Base-by-base conservation (phyloP, 1,284 basidiomycete species). In the Naganishia liquefaciens region DNA sequence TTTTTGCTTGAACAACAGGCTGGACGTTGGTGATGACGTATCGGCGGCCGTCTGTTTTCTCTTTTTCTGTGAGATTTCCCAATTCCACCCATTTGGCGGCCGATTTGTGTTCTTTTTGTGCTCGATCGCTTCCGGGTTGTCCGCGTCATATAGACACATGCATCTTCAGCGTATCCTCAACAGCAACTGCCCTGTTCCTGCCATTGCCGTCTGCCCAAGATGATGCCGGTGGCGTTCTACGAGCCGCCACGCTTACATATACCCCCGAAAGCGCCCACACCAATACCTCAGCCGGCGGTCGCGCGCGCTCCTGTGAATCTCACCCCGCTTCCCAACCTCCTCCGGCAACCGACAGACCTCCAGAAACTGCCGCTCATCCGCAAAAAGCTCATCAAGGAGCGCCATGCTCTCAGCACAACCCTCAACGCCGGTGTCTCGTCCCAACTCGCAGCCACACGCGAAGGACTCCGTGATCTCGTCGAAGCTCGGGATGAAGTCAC, bases 341-440 rank as follows among this genome's bases (percentile, higher is more conserved):
- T 94, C 3, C 90, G 93, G 71, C 89, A 91, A 30, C 93, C 94
- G 1, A 93, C 98, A 76, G 95, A 98, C 79, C 87, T 98, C 54
- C 82, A 87, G 73, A 98, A 98, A 80, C 86, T 98, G 53, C 82
- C 86, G 3, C 86, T 90, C 0, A 91, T 93, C 73, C 87, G 92
- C 68, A 95, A 94, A 82, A 96, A 96, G 76, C 84, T 98, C 30
- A 88, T 93, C 79, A 96, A 95, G 79, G 95, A 99, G 80, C 95
- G 96, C 79, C 87, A 91, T 0, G 90, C 91, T n/a, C 90, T 99
- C 68, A 92, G 96, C 73, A 88, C 90, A 5, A 86, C 95, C 73
- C 86, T 99, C 52, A 91, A 94, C 73, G 88, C 85, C 67, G 93
- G 93, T 17, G 93, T 96, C 65, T 93, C 91, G 76, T 91, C 95